phyloP scores from a whole-genome alignment of 2,329 filamentous ascomycete species.

The Penicillium fuscoglaucum region DNA sequence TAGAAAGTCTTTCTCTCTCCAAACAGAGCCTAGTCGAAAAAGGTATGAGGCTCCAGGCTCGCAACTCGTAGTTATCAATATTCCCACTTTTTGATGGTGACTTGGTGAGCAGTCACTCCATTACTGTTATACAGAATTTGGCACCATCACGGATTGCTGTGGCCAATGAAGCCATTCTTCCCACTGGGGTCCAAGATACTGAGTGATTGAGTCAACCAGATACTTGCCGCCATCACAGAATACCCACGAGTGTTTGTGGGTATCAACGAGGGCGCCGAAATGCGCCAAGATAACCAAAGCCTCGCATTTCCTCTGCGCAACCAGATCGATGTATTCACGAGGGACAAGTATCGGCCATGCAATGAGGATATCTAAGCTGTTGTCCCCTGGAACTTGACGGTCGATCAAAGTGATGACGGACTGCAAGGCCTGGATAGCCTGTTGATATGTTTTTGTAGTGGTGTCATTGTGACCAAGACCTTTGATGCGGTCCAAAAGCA shows the following conservation, averaged over 20 bases:
- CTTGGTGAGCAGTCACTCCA: neutral
- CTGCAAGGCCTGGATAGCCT: slow-evolving; percentile 14
- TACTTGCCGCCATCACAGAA: slow-evolving; percentile 34
- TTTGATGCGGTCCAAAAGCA: slow-evolving; percentile 13
- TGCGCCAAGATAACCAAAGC: slow-evolving; percentile 43
- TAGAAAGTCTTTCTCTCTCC: too few species aligned
- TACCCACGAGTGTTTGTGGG: slow-evolving; percentile 36
- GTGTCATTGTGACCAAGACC: slow-evolving; percentile 4
- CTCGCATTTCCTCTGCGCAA: slow-evolving; percentile 36
- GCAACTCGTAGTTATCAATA: neutral
- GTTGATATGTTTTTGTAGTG: slow-evolving; percentile 5
- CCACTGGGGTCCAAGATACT: slow-evolving; percentile 31
- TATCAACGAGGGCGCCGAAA: slow-evolving; percentile 41
- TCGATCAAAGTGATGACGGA: slow-evolving; percentile 3
- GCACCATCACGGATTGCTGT: neutral
- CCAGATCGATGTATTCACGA: slow-evolving; percentile 30
- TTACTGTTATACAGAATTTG: neutral
- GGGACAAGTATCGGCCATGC: slow-evolving; percentile 34
- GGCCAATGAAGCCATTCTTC: slow-evolving; percentile 33
- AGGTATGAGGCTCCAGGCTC: neutral
- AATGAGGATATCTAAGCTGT: neutral
- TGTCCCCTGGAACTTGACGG: neutral
- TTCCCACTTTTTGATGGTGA: neutral
- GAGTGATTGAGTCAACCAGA: slow-evolving; percentile 26
- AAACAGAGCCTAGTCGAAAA: too few species aligned